Conservation (phyloP, 371 early-diverging fungal species). For the Mortierella sp. region DNA sequence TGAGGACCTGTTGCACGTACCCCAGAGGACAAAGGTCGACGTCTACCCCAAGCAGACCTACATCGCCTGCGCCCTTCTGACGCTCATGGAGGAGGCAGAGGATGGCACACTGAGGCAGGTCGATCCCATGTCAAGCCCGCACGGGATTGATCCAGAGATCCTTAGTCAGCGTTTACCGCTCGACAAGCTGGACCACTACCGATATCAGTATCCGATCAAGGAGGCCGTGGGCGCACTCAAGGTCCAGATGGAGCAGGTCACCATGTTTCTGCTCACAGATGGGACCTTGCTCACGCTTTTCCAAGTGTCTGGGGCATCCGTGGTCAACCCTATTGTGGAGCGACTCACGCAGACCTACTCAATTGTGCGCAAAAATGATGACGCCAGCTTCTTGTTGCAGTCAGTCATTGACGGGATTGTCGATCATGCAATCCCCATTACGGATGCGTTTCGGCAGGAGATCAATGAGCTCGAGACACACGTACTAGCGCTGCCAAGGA, state of each 20-base stretch:
- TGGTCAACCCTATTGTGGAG: conserved; percentile 48
- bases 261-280: conserved; percentile 38
- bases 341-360: conserved; percentile 38
- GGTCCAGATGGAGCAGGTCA: conserved; percentile 52
- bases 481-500: conserved; percentile 53
- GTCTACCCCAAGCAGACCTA: conserved; percentile 51
- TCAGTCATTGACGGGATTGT: conserved; percentile 59
- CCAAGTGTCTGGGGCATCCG: conserved; percentile 50
- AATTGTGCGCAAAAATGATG: conserved; percentile 48
- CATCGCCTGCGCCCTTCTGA: conserved; percentile 49
- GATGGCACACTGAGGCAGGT: conserved; percentile 27
- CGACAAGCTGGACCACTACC: conserved; percentile 30
- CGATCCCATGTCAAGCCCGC: conserved; percentile 16
- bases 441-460: conserved; percentile 56
- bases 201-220: conserved; percentile 14
- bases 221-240: conserved; percentile 5
- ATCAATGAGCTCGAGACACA: conserved; percentile 55
- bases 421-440: conserved; percentile 57
- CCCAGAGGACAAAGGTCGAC: conserved; percentile 58
- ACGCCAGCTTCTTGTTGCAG: conserved; percentile 57
- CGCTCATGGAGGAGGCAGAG: conserved; percentile 37
- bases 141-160: conserved; percentile 29
- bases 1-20: conserved; percentile 58
- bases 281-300: conserved; percentile 58
- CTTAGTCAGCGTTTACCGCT: conserved; percentile 32